Conservation (phyloP, 805 yeast genomes). For the Helenozyma baotianmanensis region DNA sequence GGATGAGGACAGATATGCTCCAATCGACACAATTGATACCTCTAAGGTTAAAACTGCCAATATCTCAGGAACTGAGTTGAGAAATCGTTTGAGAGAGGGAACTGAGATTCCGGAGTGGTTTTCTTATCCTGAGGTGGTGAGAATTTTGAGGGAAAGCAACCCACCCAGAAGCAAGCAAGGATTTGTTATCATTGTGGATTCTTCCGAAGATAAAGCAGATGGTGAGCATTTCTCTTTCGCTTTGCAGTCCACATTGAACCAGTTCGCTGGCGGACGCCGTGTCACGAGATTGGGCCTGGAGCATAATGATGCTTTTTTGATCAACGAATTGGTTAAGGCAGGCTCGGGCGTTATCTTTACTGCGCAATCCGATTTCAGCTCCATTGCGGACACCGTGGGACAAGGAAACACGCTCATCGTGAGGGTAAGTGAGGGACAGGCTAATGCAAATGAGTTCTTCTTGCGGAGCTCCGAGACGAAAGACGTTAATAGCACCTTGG, state of each 20-base stretch:
- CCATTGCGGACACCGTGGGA: slow-evolving; percentile 36
- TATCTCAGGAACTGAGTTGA: slow-evolving; percentile 91
- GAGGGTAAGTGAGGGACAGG: slow-evolving; percentile 14
- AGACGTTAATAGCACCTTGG: slow-evolving; percentile 33
- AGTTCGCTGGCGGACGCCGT: slow-evolving; percentile 80
- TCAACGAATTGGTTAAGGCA: slow-evolving; percentile 76
- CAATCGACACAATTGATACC: slow-evolving; percentile 84
- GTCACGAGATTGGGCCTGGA: slow-evolving; percentile 48
- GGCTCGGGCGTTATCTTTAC: slow-evolving; percentile 79
- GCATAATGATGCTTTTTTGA: slow-evolving; percentile 53
- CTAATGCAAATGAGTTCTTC: slow-evolving; percentile 7
- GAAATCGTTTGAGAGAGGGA: slow-evolving; percentile 83
- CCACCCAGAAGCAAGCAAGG: slow-evolving; percentile 92
- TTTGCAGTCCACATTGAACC: slow-evolving; percentile 84
- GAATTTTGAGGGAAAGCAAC: slow-evolving; percentile 82
- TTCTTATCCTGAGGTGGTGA: slow-evolving; percentile 93
- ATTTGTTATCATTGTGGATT: slow-evolving; percentile 62
- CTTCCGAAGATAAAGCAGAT: slow-evolving; percentile 45
- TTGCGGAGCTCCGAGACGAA: slow-evolving; percentile 6
- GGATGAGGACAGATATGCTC: slow-evolving; percentile 91
- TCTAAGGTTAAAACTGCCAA: slow-evolving; percentile 74
- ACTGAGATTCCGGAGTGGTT: slow-evolving; percentile 94
- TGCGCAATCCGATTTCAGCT: slow-evolving; percentile 42
- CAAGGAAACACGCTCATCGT: slow-evolving; percentile 54
- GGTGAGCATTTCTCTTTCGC: slow-evolving; percentile 64